Evolutionary conservation across 768 basidiomycete species (phyloP).

Genomic region (Boletellus sp.): DNA sequence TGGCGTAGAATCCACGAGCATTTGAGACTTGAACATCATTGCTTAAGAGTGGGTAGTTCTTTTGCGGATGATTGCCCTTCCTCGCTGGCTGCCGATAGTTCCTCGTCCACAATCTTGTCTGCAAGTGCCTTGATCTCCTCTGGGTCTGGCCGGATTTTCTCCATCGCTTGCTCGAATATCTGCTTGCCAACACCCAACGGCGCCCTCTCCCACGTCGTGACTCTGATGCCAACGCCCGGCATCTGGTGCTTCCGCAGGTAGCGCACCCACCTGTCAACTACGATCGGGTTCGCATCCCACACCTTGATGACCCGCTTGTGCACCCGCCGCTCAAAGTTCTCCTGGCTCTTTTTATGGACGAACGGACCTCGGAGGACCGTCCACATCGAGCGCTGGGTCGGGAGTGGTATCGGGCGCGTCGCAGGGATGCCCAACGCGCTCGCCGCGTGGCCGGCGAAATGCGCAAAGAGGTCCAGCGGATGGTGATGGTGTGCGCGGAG

Average conservation of each 20-base stretch:
- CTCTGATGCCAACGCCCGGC: conserved; percentile 84
- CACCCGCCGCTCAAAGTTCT: conserved; percentile 86
- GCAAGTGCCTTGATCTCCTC: conserved; percentile 39
- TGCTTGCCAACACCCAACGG: conserved; percentile 49
- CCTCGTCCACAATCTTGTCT: conserved; percentile 39
- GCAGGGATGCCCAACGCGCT: conserved; percentile 79
- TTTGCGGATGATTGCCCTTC: not conserved
- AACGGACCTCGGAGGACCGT: conserved; percentile 87
- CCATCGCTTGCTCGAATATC: conserved; percentile 35
- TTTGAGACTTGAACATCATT: not conserved
- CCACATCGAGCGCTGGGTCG: conserved; percentile 74
- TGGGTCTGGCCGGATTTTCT: conserved; percentile 30
- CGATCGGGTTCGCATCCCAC: conserved; percentile 79
- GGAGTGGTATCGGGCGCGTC: conserved; percentile 60
- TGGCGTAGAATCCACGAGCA: not conserved
- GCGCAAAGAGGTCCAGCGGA: conserved; percentile 73
- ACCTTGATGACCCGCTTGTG: conserved; percentile 88
- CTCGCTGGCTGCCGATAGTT: conserved; percentile 15
- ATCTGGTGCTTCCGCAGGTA: conserved; percentile 75
- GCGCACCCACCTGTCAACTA: conserved; percentile 74
- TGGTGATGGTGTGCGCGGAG: conserved; percentile 71
- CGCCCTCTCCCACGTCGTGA: conserved; percentile 70
- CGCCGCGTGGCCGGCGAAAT: conserved; percentile 83
- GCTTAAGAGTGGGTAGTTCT: not conserved
- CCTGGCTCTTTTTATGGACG: conserved; percentile 89